A percentile compares a stretch with the other conserved stretches of the same genome.
These are phyloP conservation scores for Crataegus laevigata DNA, from an alignment of 306 rosid species.

Conservation along the genomic window DNA sequence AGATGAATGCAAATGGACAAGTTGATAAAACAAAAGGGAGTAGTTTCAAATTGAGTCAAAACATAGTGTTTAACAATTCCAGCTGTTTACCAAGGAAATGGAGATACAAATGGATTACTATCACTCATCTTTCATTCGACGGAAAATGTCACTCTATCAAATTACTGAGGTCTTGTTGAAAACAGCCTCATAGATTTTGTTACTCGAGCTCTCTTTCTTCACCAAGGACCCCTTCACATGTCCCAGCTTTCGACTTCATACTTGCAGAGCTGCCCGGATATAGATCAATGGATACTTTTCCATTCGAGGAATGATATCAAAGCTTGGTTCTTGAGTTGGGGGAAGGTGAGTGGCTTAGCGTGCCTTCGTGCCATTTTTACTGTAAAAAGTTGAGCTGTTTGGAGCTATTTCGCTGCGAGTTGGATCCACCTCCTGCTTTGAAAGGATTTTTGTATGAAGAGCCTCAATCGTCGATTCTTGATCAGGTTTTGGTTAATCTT, in stretches of 20 bases:
- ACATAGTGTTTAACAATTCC: no score
- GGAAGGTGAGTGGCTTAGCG: slow-evolving; percentile 62
- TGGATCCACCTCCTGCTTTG: slow-evolving; percentile 61
- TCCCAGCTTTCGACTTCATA: slow-evolving; percentile 47
- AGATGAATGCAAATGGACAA: no score
- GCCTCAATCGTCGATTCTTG: slow-evolving; percentile 42
- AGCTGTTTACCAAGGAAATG: slow-evolving; percentile 67
- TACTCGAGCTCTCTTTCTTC: slow-evolving; percentile 66
- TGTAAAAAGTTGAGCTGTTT: slow-evolving; percentile 55
- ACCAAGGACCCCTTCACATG: slow-evolving; percentile 82
- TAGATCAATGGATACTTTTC: slow-evolving; percentile 86
- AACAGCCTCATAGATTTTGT: slow-evolving; percentile 46
- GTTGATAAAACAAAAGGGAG: no score
- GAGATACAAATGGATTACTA: slow-evolving; percentile 67
- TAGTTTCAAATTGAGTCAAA: no score
- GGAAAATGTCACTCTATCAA: slow-evolving; percentile 35
- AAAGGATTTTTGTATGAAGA: slow-evolving; percentile 59
- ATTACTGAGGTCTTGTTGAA: slow-evolving; percentile 28
- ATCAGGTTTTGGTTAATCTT: slow-evolving; percentile 56
- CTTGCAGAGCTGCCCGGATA: slow-evolving; percentile 58
- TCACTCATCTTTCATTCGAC: slow-evolving; percentile 64
- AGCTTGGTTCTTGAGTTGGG: slow-evolving; percentile 64
- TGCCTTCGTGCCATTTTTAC: slow-evolving; percentile 66
- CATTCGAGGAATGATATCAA: slow-evolving; percentile 72
- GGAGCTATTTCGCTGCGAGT: slow-evolving; percentile 73